Evolutionary conservation across 805 yeast genomes (phyloP), one percentile per base, ranked within the genome.

Genomic region (Priceomyces melissophilus): DNA sequence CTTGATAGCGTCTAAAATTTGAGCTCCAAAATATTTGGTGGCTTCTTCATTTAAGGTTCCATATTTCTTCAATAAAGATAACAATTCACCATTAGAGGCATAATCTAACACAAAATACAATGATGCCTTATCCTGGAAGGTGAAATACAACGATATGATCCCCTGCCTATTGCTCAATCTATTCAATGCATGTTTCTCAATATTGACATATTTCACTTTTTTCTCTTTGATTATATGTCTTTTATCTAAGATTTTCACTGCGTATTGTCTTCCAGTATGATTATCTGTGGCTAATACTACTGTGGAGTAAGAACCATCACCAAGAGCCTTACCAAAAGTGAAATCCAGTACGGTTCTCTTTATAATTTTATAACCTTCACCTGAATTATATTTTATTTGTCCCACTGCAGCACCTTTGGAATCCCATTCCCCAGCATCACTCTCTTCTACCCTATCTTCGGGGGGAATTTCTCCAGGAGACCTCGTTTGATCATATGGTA

Each of bases 191-290:
- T 82, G 83, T 54, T 86, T 86, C 55, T 86, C 95, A 40, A 86
- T 83, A 55, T 84, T 85, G 37, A 86, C 95, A 57, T 86, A 86
- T 55, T 86, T 85, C 26, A 85, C 93, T 54, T 86, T 86, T 59
- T 85, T 86, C 55, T 86, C 95, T 48, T 78, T 81, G 40, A 86
- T 84, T 37, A 86, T 79, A 55, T 86, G 91, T 42, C 84, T 73
- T 57, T 86, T 86, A 57, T 82, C 88, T 41, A 86, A 63, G 3
- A 85, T 77, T 57, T 86, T 86, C 9, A 86, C 82, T 1, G 95
- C 95, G 57, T 81, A 86, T 64, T 79, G 61, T 57, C 71, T 61
- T 59, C 75, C 34, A 71, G 79, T 40, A 73, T 67, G 56, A 67
- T 75, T 43, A 76, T 83, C 53, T 60, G 56, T 78, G 7, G 71